Evolutionary conservation across 2,329 filamentous ascomycete species (phyloP), one percentile per base, ranked within the genome.

Genomic region (Seiridium cupressi): DNA sequence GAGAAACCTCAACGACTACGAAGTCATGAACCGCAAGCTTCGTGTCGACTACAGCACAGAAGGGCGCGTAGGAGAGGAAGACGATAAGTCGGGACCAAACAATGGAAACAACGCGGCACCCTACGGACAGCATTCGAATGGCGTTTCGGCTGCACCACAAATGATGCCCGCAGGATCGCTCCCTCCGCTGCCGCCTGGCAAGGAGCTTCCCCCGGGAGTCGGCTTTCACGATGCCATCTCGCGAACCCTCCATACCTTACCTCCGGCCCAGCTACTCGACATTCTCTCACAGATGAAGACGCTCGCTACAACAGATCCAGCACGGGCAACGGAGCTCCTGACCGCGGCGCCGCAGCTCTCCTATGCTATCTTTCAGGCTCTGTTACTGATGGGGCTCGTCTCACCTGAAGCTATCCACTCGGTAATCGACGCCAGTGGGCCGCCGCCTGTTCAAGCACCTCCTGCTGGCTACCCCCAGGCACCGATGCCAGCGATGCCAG

Each of bases 1-100:
- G 53, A 89, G 94, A 67, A 98, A 99, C 73, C 81, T 98, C 57
- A 97, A 98, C 78, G 93, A 97, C 74, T 89, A 92, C 77, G 94
- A 98, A 74, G 88, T 97, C 72, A 96, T 97, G 89, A 93, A 93
- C 59, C 87, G 95, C 69, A 96, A 96, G 75, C 84, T 99, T 64
- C 87, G 93, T 62, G 95, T 99, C 59, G 95, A 98, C 76, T 99
- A 96, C 77, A 95, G 92, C 61, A 96, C 97, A 74, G 94, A 97
- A 73, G 92, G 92, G 65, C 89, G 89, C 67, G 89, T 87, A 49
- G 84, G 84, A 63, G 88, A 89, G 62, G 87, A 90, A 60, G 86
- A 83, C 63, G 60, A 65, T 26, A 63, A 62, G 61, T 55, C 55
- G 44, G 61, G 61, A 40, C 46, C 57, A 4, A 68, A 64, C 58